Evolutionary conservation across 139 green algal genomes (phyloP).

Genomic region (Yamagishiella unicocca): DNA sequence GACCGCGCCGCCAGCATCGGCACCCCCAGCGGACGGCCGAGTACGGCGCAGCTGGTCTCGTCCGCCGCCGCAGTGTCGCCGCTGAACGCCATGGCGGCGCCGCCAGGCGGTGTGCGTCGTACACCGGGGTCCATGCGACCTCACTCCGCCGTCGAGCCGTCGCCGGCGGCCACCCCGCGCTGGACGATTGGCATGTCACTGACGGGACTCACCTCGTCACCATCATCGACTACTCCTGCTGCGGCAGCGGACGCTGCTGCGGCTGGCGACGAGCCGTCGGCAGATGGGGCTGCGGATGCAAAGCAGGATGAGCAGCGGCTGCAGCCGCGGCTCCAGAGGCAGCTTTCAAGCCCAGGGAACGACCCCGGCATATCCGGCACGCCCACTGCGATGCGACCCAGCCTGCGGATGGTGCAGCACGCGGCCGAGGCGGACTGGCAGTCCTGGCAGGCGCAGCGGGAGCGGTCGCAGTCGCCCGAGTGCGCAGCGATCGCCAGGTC

Average conservation of each 20-base stretch:
- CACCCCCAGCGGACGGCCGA: background rate
- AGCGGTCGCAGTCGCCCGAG: slow-evolving; percentile 14
- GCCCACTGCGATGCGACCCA: background rate
- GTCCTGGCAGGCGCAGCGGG: background rate
- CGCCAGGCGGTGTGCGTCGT: background rate
- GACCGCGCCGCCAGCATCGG: background rate
- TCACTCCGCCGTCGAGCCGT: background rate
- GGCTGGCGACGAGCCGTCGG: background rate
- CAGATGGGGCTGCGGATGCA: background rate
- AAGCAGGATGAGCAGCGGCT: background rate
- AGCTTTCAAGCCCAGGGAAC: too few relatives aligned
- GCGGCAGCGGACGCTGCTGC: background rate
- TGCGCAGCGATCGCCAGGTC: background rate
- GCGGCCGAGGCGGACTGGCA: slow-evolving; percentile 25
- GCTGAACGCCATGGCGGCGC: background rate
- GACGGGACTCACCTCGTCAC: slow-evolving; percentile 18
- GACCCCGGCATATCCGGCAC: background rate
- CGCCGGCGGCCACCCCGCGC: background rate
- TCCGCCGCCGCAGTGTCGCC: background rate
- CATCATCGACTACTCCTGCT: background rate
- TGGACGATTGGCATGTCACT: slow-evolving; percentile 10
- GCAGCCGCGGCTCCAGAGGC: background rate
- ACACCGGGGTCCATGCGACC: slow-evolving; percentile 27
- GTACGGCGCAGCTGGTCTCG: background rate
- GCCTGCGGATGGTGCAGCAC: background rate